A percentile compares a stretch with the other conserved stretches of the same genome.
Evolutionary conservation across 768 basidiomycete species (phyloP).

Genomic region (Kwoniella heveanensis): DNA sequence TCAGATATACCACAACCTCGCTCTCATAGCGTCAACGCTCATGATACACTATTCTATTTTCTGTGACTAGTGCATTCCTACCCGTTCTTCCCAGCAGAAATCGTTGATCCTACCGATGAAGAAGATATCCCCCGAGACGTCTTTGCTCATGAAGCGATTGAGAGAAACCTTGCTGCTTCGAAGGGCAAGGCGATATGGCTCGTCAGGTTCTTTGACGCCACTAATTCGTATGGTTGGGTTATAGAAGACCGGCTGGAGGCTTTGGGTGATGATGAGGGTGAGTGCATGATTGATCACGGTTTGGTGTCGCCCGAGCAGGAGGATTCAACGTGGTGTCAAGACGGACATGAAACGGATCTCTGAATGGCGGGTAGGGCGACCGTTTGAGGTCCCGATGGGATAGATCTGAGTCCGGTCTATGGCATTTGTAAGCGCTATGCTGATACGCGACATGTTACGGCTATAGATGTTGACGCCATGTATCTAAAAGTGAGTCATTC

Average conservation of each 20-base stretch:
- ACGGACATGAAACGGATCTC: neutral
- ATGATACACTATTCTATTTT: no score
- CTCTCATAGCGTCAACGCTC: no score
- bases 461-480: constrained; percentile 67
- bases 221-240: constrained; percentile 68
- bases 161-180: constrained; percentile 49
- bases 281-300: constrained; percentile 38
- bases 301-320: no score
- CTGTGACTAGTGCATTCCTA: constrained; percentile 59
- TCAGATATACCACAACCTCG: neutral
- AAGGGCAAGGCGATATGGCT: constrained; percentile 62
- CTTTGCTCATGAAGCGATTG: constrained; percentile 30
- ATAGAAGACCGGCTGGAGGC: constrained; percentile 63
- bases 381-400: neutral
- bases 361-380: neutral
- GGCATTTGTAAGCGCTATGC: no score
- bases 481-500: constrained; percentile 61
- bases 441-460: no score
- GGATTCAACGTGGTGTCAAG: no score
- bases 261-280: constrained; percentile 72
- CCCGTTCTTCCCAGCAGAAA: constrained; percentile 82
- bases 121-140: constrained; percentile 60
- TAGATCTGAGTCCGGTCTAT: neutral
- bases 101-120: constrained; percentile 65
- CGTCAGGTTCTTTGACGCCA: constrained; percentile 76